Conservation (phyloP, 176 grass and related monocot genomes). For the Ensete glaucum region DNA sequence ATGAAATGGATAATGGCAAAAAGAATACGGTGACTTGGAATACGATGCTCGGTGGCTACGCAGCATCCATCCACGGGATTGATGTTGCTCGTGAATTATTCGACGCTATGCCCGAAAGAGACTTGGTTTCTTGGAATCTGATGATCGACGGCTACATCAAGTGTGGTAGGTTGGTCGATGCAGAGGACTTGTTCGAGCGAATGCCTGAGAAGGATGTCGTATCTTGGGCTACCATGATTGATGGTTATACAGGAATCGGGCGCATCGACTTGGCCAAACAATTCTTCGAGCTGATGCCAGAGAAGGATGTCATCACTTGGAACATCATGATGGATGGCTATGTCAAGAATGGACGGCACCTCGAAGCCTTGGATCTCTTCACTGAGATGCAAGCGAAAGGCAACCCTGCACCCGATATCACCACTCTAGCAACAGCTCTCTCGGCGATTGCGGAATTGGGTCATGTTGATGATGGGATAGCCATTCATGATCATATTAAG, state of each 20-base stretch:
- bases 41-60: constrained; percentile 7
- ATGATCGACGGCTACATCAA: constrained; percentile 17
- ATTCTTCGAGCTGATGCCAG: constrained; percentile 9
- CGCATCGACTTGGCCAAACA: neutral
- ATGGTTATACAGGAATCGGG: constrained; percentile 4
- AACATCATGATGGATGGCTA: constrained; percentile 22
- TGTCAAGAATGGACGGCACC: constrained; percentile 8
- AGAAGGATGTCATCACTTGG: constrained; percentile 15
- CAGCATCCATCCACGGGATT: neutral
- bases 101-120: constrained; percentile 12
- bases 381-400: neutral
- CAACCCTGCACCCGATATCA: constrained; percentile 3
- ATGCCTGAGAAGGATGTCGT: constrained; percentile 16
- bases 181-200: constrained; percentile 14
- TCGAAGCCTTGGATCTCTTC: constrained; percentile 14
- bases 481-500: constrained; percentile 16
- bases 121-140: constrained; percentile 19
- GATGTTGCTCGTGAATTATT: constrained; percentile 6
- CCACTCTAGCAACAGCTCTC: constrained; percentile 13
- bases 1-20: neutral
- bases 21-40: constrained; percentile 23
- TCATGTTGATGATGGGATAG: constrained; percentile 2
- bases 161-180: constrained; percentile 7
- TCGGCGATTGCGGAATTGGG: constrained; percentile 8
- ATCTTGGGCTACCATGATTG: constrained; percentile 19